Conservation (phyloP, 805 yeast species). For the Debaryomyces maramus region DNA sequence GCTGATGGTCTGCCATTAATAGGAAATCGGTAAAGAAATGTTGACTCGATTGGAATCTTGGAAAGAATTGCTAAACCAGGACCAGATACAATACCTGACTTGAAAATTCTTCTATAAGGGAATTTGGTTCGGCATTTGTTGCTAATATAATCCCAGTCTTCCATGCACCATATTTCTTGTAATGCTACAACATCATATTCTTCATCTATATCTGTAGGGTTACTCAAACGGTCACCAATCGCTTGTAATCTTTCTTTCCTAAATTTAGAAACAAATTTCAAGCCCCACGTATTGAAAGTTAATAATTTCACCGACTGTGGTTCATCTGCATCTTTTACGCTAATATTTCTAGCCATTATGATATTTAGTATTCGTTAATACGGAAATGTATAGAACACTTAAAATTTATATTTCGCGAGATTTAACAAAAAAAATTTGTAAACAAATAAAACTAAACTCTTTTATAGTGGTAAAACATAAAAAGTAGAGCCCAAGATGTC, state of each 20-base stretch:
- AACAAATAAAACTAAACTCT: background rate
- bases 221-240: conserved; percentile 65
- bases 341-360: background rate
- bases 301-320: conserved; percentile 44
- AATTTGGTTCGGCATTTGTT: conserved; percentile 43
- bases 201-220: conserved; percentile 22
- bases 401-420: too few relatives aligned
- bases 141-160: conserved; percentile 74
- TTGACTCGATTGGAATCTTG: conserved; percentile 75
- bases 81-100: conserved; percentile 84
- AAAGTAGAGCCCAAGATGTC: conserved; percentile 2
- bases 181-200: conserved; percentile 82
- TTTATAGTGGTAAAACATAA: background rate
- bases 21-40: conserved; percentile 82
- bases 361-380: too few relatives aligned
- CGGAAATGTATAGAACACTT: too few relatives aligned
- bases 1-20: conserved; percentile 95
- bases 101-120: conserved; percentile 69
- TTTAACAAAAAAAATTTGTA: conserved; percentile 2
- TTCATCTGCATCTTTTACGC: background rate
- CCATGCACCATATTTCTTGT: conserved; percentile 92
- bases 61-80: conserved; percentile 90
- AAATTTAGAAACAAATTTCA: conserved; percentile 75
- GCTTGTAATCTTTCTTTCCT: conserved; percentile 67
- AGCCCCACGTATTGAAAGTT: conserved; percentile 86